Evolutionary conservation across 2,329 filamentous ascomycete genomes (phyloP).

Genomic region (Paecilomyces variotii): DNA sequence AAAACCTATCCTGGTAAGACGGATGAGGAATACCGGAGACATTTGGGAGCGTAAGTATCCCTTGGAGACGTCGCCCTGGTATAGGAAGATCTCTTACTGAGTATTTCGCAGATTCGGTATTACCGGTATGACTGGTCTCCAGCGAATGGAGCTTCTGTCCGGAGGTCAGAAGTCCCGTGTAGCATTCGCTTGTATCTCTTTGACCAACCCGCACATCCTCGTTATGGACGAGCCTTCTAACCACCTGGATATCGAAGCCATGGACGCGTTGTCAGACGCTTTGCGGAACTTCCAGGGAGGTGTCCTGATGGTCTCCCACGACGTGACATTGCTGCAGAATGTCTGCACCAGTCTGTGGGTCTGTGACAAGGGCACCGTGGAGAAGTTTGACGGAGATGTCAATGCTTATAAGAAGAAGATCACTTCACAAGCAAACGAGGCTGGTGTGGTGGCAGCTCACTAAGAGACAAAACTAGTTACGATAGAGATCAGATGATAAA

Average conservation of each 20-base stretch:
- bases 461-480: constrained; percentile 11
- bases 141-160: constrained; percentile 89
- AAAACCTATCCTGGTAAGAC: constrained; percentile 82
- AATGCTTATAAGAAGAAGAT: constrained; percentile 98
- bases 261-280: constrained; percentile 87
- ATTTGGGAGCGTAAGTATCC: constrained; percentile 70
- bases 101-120: constrained; percentile 48
- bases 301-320: constrained; percentile 97
- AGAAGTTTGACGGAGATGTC: constrained; percentile 93
- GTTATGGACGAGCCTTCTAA: constrained; percentile 98
- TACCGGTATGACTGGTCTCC: constrained; percentile 90
- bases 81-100: constrained; percentile 13
- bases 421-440: constrained; percentile 74
- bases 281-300: constrained; percentile 83
- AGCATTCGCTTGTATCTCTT: constrained; percentile 89
- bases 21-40: constrained; percentile 93
- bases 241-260: constrained; percentile 97
- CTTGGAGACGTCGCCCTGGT: background rate
- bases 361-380: constrained; percentile 85
- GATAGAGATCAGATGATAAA: background rate
- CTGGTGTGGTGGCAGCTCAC: constrained; percentile 59
- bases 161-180: constrained; percentile 98
- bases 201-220: constrained; percentile 92
- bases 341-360: constrained; percentile 96
- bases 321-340: constrained; percentile 96